Evolutionary conservation across 2,329 filamentous ascomycete genomes (phyloP), one percentile per base, ranked within the genome.

Genomic region (Cytospora piceae): DNA sequence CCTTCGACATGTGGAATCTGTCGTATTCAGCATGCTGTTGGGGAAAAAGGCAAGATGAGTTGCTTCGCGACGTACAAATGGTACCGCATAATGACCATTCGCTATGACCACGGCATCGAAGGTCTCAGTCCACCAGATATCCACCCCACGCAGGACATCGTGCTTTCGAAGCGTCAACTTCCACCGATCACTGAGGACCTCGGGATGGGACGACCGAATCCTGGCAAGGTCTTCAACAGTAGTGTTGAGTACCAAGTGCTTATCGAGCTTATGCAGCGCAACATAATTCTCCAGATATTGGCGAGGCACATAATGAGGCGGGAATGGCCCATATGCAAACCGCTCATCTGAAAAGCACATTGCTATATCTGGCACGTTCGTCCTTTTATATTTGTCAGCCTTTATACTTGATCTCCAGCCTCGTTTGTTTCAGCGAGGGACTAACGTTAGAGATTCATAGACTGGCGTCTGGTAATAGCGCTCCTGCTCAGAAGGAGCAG

Each of bases 231-330:
- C 80, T 69, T 85, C 81, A 1, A 86, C 79, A 0, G 84, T 84
- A 0, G 83, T 85, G 42, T 81, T 82, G 15, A 86, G 74, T 0
- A 77, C 77, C 0, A 87, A 72, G 2, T 80, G 73, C 0, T 69
- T 61, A 67, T 87, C 85, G 0, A 78, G 78, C 52, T 77, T 74
- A 67, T 87, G 83, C 0, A 72, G 65, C 0, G 85, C 81, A 68
- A 87, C 84, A 68, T 87, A 87, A 37, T 80, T 80, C 63, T 85
- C 80, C 3, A 87, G 78, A 63, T 86, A 87, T 69, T 86, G 83
- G 2, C 81, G 79, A 0, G 85, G 81, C 0, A 87, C 74, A 67
- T 82, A 78, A 69, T 87, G 84, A 0, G 84, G 84, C 15, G 80
- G 81, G 69, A 86, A 87, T 0, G 84, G 83, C 0, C 83, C 84